Evolutionary conservation across 2,329 filamentous ascomycete genomes (phyloP), one percentile per base, ranked within the genome.

Genomic region (Aspergillus ustus): DNA sequence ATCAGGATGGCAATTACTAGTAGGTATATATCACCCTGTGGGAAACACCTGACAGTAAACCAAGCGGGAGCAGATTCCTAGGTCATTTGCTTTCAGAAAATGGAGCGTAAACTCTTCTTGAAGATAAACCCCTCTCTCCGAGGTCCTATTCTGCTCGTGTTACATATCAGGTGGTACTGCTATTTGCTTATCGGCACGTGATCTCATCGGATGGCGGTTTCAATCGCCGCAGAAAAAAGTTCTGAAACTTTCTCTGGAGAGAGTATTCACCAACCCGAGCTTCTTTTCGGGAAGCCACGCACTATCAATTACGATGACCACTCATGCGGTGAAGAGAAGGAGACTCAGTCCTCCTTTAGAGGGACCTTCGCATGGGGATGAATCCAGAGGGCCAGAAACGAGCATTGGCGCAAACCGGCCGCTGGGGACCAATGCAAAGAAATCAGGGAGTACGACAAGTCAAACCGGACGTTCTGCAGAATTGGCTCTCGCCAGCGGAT

Each of bases 401-500:
- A 72, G 73, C 60, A 69, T 59, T 28, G 62, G 25, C 40, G 50
- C 63, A 64, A 52, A 68, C 15, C 29, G 13, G 44, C 52, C 57
- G 25, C 50, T 53, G 52, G 67, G 65, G 58, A 63, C 57, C 61
- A 64, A 59, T 29, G 66, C 60, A 58, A 69, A 59, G 54, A 66
- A 61, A 15, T 29, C 13, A 40, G 46, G 37, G 19, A 58, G 34
- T 49, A 31, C 49, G 25, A 59, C 29, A 11, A 68, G 65, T 43
- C 66, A 63, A 51, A 65, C 45, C 40, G 71, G 69, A 51, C 67
- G 65, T 63, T 75, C 72, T 52, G 71, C 71, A 31, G 74, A 80
- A 63, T 65, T 77, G 52, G 73, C 75, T 31, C 66, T 73, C 66
- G 71, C 77, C 15, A 81, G 80, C 34, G 84, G 84, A 52, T 80